These are phyloP conservation scores for Drosera capensis DNA, from an alignment of 148 eudicot species.

Conservation along the genomic window DNA sequence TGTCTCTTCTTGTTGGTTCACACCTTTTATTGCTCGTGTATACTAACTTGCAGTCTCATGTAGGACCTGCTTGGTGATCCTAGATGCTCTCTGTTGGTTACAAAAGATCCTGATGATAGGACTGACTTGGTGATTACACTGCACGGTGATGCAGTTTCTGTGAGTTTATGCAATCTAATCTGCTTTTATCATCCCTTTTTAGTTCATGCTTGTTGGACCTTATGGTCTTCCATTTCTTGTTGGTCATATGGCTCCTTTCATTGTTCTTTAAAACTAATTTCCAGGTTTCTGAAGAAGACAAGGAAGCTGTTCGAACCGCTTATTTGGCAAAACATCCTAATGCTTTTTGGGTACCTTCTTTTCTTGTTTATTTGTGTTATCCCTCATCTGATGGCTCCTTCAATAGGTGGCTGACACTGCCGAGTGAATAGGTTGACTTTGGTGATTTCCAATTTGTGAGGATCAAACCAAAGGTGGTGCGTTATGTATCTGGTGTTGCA, in stretches of 20 bases:
- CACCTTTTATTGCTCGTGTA: background rate
- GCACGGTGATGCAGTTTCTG: constrained; percentile 84
- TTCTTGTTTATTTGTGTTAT: constrained; percentile 2
- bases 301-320: constrained; percentile 43
- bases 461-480: constrained; percentile 73
- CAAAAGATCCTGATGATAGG: constrained; percentile 93
- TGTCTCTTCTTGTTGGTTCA: background rate
- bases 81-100: constrained; percentile 78
- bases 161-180: constrained; percentile 32
- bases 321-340: constrained; percentile 86
- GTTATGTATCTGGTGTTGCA: constrained; percentile 93
- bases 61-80: constrained; percentile 83
- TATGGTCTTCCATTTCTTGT: background rate
- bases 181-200: background rate
- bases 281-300: constrained; percentile 53
- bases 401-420: background rate
- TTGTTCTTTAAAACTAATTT: constrained; percentile 3
- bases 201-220: background rate
- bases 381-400: background rate
- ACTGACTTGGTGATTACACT: constrained; percentile 78
- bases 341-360: constrained; percentile 63
- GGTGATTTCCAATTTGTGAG: constrained; percentile 91
- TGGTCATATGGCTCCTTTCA: background rate
- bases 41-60: constrained; percentile 10
- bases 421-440: constrained; percentile 65